A percentile compares a stretch with the other conserved stretches of the same genome.
These are phyloP conservation scores for Pseudogymnoascus sp. DNA, from an alignment of 2,329 filamentous ascomycete species.

Conservation along the genomic window DNA sequence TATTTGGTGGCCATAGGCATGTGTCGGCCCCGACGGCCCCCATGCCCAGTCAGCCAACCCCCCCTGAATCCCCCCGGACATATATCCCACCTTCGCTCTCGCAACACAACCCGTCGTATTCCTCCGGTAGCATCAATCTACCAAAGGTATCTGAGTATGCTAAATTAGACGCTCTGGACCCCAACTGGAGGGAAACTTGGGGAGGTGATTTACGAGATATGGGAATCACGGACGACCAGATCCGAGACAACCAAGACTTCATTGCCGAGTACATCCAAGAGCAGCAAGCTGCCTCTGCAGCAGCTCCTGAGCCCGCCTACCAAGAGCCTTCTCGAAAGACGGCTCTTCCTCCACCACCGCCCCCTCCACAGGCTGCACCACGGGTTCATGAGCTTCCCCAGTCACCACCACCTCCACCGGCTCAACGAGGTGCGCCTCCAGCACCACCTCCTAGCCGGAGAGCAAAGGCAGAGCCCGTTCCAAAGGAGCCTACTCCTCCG, in stretches of 20 bases:
- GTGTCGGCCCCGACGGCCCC: conserved; percentile 40
- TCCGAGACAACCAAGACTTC: conserved; percentile 60
- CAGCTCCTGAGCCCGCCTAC: conserved; percentile 32
- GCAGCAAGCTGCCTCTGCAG: conserved; percentile 37
- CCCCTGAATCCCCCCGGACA: conserved; percentile 47
- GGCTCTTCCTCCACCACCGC: conserved; percentile 47
- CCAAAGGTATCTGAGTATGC: conserved; percentile 48
- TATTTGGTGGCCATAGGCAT: conserved; percentile 52
- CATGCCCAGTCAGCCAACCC: conserved; percentile 29
- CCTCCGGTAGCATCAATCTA: conserved; percentile 38
- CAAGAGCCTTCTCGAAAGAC: conserved; percentile 40
- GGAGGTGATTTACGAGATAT: conserved; percentile 55
- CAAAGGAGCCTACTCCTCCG: conserved; percentile 44
- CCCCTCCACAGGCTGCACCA: conserved; percentile 42
- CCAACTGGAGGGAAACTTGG: conserved; percentile 57
- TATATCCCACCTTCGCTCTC: conserved; percentile 31
- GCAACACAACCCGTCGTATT: conserved; percentile 29
- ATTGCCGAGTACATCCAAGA: conserved; percentile 57
- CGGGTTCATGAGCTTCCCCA: conserved; percentile 25
- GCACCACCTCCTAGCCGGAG: conserved; percentile 53
- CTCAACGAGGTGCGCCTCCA: conserved; percentile 34
- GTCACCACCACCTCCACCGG: conserved; percentile 17
- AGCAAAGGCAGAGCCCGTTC: conserved; percentile 41
- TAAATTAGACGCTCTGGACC: conserved; percentile 55
- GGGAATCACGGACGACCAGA: conserved; percentile 58